These are phyloP conservation scores for Tuber magnatum DNA, from an alignment of 495 filamentous ascomycete species.

Conservation along the genomic window DNA sequence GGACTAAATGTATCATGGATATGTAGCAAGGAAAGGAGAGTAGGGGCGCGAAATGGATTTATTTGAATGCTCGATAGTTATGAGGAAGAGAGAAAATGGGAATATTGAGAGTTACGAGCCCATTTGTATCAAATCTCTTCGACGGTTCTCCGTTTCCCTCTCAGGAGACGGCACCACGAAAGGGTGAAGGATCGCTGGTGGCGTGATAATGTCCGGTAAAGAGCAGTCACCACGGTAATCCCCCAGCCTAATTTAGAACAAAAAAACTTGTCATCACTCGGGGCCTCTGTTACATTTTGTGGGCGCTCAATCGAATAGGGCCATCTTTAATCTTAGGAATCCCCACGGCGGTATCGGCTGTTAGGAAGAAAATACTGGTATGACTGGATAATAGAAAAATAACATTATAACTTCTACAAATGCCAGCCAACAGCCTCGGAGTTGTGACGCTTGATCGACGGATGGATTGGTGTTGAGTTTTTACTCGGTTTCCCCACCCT, in stretches of 20 bases:
- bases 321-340: background rate
- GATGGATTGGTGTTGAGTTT: background rate
- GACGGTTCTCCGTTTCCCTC: background rate
- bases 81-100: background rate
- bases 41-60: background rate
- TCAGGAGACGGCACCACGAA: background rate
- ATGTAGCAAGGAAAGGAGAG: background rate
- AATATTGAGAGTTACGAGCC: background rate
- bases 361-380: background rate
- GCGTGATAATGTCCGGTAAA: background rate
- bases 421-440: background rate
- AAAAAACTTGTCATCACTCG: background rate
- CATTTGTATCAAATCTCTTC: background rate
- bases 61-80: background rate
- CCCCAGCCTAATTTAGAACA: background rate
- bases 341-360: background rate
- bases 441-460: background rate
- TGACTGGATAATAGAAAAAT: background rate
- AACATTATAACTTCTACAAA: background rate
- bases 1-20: background rate
- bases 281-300: background rate
- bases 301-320: background rate
- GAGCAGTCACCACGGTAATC: background rate
- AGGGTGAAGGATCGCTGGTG: background rate
- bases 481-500: conserved; percentile 2